Conservation (phyloP, 768 basidiomycete genomes). For the Lyophyllum shimeji region DNA sequence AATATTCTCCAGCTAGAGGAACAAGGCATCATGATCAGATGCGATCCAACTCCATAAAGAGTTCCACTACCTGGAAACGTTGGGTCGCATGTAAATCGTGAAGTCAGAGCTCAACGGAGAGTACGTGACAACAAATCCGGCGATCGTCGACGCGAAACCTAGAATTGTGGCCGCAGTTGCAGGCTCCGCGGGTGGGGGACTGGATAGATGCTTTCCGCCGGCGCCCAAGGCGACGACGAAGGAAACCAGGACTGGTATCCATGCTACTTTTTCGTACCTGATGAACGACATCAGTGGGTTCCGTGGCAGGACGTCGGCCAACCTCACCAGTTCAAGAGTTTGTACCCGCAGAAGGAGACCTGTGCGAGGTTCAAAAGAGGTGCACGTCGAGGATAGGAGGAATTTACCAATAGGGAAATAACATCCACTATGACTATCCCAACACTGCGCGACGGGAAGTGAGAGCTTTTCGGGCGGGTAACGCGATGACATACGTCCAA, state of each 20-base stretch:
- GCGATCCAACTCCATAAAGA: not conserved
- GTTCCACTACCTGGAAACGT: slow-evolving; percentile 51
- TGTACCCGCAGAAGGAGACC: slow-evolving; percentile 61
- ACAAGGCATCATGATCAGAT: not conserved
- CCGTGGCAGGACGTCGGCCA: not conserved
- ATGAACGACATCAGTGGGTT: not conserved
- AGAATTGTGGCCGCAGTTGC: slow-evolving; percentile 56
- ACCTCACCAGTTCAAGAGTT: slow-evolving; percentile 42
- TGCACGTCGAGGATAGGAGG: slow-evolving; percentile 27
- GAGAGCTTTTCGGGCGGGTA: not conserved
- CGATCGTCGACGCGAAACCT: slow-evolving; percentile 66
- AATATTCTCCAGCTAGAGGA: slow-evolving; percentile 63
- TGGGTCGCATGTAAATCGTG: slow-evolving; percentile 64
- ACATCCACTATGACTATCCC: slow-evolving; percentile 80
- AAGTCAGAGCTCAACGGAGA: slow-evolving; percentile 69
- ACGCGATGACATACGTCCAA: slow-evolving; percentile 36
- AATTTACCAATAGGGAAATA: slow-evolving; percentile 62
- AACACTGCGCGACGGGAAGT: slow-evolving; percentile 41
- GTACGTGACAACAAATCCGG: slow-evolving; percentile 72
- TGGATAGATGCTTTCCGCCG: slow-evolving; percentile 68
- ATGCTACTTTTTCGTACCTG: slow-evolving; percentile 70
- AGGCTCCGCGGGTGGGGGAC: slow-evolving; percentile 46
- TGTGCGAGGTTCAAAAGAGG: slow-evolving; percentile 8
- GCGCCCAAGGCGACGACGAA: slow-evolving; percentile 72
- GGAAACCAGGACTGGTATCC: slow-evolving; percentile 77